A percentile compares a stretch with the other conserved stretches of the same genome.
Conservation (phyloP, 1,284 basidiomycete species). For the Tilletia horrida region DNA sequence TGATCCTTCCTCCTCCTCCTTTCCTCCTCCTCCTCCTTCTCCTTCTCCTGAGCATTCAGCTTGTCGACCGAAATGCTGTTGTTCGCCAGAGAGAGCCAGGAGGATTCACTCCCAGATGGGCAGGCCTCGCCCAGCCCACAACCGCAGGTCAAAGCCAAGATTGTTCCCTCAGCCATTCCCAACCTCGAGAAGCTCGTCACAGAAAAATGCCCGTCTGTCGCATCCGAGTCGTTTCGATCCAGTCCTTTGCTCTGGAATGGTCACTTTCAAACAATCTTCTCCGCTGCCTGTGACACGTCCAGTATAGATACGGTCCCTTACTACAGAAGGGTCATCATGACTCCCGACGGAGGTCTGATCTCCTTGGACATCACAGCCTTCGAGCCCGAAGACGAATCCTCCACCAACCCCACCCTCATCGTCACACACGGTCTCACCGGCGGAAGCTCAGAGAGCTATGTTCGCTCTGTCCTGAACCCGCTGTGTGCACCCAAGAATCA, state of each 20-base stretch:
- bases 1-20: too few species aligned
- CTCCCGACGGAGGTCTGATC: slow-evolving; percentile 50
- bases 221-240: slow-evolving; percentile 11
- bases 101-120: too few species aligned
- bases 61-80: too few species aligned
- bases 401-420: slow-evolving; percentile 40
- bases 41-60: background rate
- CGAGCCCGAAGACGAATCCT: slow-evolving; percentile 20
- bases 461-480: slow-evolving; percentile 43
- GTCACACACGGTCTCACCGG: slow-evolving; percentile 52
- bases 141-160: background rate
- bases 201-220: slow-evolving; percentile 14
- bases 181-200: background rate
- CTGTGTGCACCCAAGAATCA: slow-evolving; percentile 39
- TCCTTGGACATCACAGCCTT: slow-evolving; percentile 38
- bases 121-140: too few species aligned
- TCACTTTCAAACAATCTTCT: slow-evolving; percentile 51
- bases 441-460: slow-evolving; percentile 50
- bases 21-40: background rate
- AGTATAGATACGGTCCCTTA: slow-evolving; percentile 41
- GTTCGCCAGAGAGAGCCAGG: too few species aligned
- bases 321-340: slow-evolving; percentile 44
- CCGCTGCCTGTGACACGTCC: slow-evolving; percentile 38
- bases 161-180: background rate
- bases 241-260: slow-evolving; percentile 43